Conservation (phyloP, 2,329 filamentous ascomycete species). For the Fusarium brachygibbosum region DNA sequence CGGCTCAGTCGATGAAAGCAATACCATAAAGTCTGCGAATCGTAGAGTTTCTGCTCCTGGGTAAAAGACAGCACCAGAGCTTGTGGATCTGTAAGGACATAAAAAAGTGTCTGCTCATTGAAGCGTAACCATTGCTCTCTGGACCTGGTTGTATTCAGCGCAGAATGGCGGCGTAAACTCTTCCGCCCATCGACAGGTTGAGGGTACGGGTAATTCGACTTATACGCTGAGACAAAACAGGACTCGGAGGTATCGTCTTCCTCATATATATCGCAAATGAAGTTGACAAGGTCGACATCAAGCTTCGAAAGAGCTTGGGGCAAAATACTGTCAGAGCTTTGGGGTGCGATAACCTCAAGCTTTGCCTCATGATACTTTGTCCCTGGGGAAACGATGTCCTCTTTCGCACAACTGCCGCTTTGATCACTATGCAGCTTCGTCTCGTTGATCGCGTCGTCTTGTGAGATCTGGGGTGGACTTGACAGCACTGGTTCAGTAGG, state of each 20-base stretch:
- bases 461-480: not conserved
- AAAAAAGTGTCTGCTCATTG: conserved; percentile 74
- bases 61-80: conserved; percentile 70
- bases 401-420: conserved; percentile 43
- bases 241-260: conserved; percentile 67
- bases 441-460: conserved; percentile 13
- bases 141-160: conserved; percentile 20
- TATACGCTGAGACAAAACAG: conserved; percentile 47
- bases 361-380: not conserved
- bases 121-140: conserved; percentile 70
- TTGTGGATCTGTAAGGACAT: conserved; percentile 70
- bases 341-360: conserved; percentile 1
- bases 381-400: not conserved
- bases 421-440: conserved; percentile 42
- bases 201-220: conserved; percentile 17
- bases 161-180: conserved; percentile 27
- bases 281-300: conserved; percentile 68
- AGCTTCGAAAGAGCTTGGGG: conserved; percentile 71
- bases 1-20: conserved; percentile 72
- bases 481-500: conserved; percentile 18
- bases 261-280: conserved; percentile 72
- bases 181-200: conserved; percentile 27
- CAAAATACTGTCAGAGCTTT: conserved; percentile 53
- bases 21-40: conserved; percentile 74
- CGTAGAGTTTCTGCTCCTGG: conserved; percentile 64